These are phyloP conservation scores for Sambucus nigra DNA, from an alignment of 129 eudicot genomes.

Conservation along the genomic window DNA sequence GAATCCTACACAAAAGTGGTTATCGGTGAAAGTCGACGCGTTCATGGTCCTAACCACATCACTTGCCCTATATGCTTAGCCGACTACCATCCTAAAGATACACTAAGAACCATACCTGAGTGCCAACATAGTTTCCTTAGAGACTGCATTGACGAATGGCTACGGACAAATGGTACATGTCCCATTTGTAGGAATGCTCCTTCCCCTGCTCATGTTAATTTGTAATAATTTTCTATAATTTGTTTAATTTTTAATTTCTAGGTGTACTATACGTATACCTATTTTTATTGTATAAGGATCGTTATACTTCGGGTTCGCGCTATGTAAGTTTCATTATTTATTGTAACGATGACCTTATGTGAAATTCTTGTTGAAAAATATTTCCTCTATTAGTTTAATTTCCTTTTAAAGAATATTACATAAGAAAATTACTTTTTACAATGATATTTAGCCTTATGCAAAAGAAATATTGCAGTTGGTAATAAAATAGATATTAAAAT, in stretches of 20 bases:
- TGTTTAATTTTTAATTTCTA: neutral
- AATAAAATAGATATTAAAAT: too few relatives aligned
- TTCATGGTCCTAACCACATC: slow-evolving; percentile 52
- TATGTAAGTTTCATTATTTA: too few relatives aligned
- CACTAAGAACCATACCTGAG: slow-evolving; percentile 49
- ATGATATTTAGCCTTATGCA: too few relatives aligned
- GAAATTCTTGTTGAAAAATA: too few relatives aligned
- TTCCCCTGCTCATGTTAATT: slow-evolving; percentile 24
- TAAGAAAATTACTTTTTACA: too few relatives aligned
- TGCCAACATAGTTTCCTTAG: slow-evolving; percentile 82
- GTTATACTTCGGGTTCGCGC: too few relatives aligned
- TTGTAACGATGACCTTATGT: too few relatives aligned
- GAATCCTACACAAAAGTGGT: slow-evolving; percentile 59
- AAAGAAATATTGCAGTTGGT: too few relatives aligned
- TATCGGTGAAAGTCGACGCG: slow-evolving; percentile 60
- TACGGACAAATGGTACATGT: slow-evolving; percentile 49
- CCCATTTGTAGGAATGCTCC: slow-evolving; percentile 70
- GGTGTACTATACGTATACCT: too few relatives aligned
- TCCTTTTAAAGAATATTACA: too few relatives aligned
- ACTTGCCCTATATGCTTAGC: slow-evolving; percentile 63
- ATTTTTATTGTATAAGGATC: too few relatives aligned
- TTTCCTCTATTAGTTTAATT: too few relatives aligned
- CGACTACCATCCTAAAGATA: slow-evolving; percentile 48
- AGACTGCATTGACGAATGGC: slow-evolving; percentile 70
- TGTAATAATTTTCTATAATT: neutral